Evolutionary conservation across 2,329 filamentous ascomycete species (phyloP), one percentile per base, ranked within the genome.

Genomic region (Chalaropsis ovoidea): DNA sequence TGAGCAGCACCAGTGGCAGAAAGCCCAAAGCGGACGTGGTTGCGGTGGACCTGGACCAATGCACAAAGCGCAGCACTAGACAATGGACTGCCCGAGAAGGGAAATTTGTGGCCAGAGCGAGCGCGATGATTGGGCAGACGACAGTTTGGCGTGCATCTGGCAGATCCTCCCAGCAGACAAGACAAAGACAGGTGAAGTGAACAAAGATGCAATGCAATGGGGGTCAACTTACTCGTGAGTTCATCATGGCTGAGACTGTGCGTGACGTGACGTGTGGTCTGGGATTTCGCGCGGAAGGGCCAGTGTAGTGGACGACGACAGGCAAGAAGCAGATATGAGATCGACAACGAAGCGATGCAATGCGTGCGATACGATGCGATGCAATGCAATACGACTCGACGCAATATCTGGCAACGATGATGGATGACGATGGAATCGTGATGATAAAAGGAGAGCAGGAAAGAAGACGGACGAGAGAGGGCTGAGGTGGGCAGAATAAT

Each of bases 31-130:
- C 27, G 6, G 61, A 62, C 3, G 24, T 62, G 58, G 58, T 42
- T 61, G 58, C n/a, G 8, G n/a, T 58, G 27, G 52, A 10, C 52
- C 10, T 31, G 17, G 31, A 5, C 27, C 52, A 31, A 58, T 58
- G 31, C 24, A 47, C 4, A 19, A 17, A 47, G n/a, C 43, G 43
- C 43, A 19, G 31, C 64, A 52, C 65, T 63, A 66, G 58, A 43
- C 60, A 60, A 17, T 13, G 22, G 22, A 42, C 62, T 63, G 47
- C 60, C 65, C 65, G 22, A 66, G 65, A 66, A 63, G 49, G 65
- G 65, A 63, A 66, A 66, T 66, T 63, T 63, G 65, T 31, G 22
- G 24, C n/a, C n/a, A n/a, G 22, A 66, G 13, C 42, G 22, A 31
- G 47, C 58, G 22, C 35, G 60, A 52, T 66, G 65, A 66, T 66